Conservation (phyloP, 169 alveolate species). For the Eimeria brunetti region DNA sequence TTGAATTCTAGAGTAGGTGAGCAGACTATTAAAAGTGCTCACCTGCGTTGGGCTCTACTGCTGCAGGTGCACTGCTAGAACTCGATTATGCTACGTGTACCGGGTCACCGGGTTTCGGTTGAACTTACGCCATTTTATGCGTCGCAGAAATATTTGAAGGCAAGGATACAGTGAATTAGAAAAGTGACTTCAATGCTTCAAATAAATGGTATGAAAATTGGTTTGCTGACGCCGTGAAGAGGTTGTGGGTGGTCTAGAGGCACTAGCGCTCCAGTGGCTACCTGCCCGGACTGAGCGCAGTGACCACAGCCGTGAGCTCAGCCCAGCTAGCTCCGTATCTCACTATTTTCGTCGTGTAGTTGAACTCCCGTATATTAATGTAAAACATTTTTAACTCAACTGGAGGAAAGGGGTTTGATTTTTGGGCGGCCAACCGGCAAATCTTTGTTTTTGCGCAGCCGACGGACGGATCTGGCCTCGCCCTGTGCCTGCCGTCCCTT, state of each 20-base stretch:
- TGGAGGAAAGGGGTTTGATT: background rate
- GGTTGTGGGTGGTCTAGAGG: background rate
- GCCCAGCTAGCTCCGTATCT: background rate
- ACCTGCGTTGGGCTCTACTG: background rate
- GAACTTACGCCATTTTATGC: conserved; percentile 34
- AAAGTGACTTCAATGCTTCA: background rate
- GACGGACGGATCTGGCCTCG: background rate
- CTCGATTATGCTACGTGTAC: background rate
- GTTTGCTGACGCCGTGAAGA: background rate
- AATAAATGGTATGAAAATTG: background rate
- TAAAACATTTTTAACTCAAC: background rate
- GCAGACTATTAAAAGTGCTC: background rate
- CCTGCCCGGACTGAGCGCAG: background rate
- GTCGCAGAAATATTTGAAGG: background rate
- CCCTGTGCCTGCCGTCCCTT: background rate
- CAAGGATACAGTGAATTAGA: background rate
- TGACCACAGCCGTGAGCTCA: background rate
- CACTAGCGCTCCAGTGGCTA: background rate
- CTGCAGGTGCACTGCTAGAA: background rate
- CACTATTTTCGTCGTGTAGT: background rate
- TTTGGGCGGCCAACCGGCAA: background rate
- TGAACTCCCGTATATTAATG: background rate
- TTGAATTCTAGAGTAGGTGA: background rate
- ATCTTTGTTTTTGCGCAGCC: background rate
- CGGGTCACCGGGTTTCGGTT: background rate